These are phyloP conservation scores for Thoreauomyces humboldtii DNA, from an alignment of 192 early-diverging fungal species.

Conservation along the genomic window DNA sequence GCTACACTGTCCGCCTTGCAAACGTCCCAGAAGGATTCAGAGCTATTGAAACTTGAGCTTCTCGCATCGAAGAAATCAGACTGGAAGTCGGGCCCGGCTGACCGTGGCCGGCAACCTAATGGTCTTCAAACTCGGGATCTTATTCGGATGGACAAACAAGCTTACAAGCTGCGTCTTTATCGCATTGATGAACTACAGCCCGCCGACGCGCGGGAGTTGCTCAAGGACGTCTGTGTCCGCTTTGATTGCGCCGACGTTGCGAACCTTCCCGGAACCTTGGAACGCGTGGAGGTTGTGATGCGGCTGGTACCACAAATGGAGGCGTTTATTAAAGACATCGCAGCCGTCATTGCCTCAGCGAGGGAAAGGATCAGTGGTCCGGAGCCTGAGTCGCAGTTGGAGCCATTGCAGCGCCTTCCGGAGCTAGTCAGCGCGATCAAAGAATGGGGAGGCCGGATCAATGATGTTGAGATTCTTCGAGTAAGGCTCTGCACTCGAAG, in stretches of 20 bases:
- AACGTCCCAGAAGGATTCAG: slow-evolving; percentile 32
- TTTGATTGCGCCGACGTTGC: slow-evolving; percentile 21
- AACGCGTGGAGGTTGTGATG: slow-evolving; percentile 16
- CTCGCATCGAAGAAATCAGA: slow-evolving; percentile 35
- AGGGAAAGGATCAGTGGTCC: too few relatives aligned
- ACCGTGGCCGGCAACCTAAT: not conserved
- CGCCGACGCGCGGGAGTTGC: slow-evolving; percentile 28
- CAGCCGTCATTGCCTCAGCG: too few relatives aligned
- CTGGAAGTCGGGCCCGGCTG: slow-evolving; percentile 14
- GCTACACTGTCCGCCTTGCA: slow-evolving; percentile 6
- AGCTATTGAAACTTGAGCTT: slow-evolving; percentile 41
- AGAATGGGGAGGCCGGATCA: slow-evolving; percentile 3
- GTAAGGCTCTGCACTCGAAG: too few relatives aligned
- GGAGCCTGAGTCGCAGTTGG: not conserved
- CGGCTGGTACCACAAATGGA: slow-evolving; percentile 36
- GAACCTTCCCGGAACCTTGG: slow-evolving; percentile 8
- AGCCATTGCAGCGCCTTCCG: not conserved
- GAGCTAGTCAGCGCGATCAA: not conserved
- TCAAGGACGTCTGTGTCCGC: slow-evolving; percentile 31
- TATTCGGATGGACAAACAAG: slow-evolving; percentile 40
- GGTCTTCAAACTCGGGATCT: slow-evolving; percentile 38
- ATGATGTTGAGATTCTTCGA: slow-evolving; percentile 11
- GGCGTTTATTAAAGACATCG: slow-evolving; percentile 11
- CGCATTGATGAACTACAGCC: slow-evolving; percentile 35
- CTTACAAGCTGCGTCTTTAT: slow-evolving; percentile 37